These are phyloP conservation scores for Diaporthe aspalathi DNA, from an alignment of 2,329 filamentous ascomycete genomes.

Conservation along the genomic window DNA sequence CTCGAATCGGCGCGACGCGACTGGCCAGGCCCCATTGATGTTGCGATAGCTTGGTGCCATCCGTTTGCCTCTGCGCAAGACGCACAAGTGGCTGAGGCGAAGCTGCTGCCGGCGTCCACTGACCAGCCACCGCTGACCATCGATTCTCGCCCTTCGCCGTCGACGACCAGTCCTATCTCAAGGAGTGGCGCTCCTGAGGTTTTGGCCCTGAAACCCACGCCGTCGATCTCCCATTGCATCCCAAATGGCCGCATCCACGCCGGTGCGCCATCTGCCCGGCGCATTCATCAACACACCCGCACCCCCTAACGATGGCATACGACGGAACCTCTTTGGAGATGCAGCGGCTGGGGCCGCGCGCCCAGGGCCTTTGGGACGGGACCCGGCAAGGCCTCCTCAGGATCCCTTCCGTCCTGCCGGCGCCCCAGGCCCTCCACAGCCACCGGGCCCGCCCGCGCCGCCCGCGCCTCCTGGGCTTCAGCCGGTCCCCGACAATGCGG, in stretches of 20 bases:
- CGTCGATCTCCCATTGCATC: constrained; percentile 9
- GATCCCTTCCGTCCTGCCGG: constrained; percentile 38
- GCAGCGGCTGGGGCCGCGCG: constrained; percentile 37
- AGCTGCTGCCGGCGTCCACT: constrained; percentile 19
- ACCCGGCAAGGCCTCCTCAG: constrained; percentile 33
- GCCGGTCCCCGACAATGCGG: constrained; percentile 55
- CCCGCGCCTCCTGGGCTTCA: constrained; percentile 40
- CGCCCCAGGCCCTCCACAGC: constrained; percentile 49
- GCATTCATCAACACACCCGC: constrained; percentile 82
- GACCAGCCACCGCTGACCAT: neutral
- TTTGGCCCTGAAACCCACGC: neutral
- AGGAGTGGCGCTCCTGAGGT: neutral
- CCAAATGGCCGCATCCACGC: constrained; percentile 71
- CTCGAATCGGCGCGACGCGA: constrained; percentile 32
- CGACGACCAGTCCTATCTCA: neutral
- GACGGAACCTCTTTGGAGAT: constrained; percentile 63
- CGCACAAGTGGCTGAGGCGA: constrained; percentile 25
- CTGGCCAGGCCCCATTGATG: constrained; percentile 46
- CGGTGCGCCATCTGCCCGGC: constrained; percentile 79
- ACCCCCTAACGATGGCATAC: constrained; percentile 60
- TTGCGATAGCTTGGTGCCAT: constrained; percentile 43
- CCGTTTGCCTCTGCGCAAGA: constrained; percentile 35
- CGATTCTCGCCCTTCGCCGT: neutral
- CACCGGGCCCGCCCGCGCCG: constrained; percentile 49
- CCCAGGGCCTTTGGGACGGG: constrained; percentile 36